These are phyloP conservation scores for Naumovozyma baii DNA, from an alignment of 805 yeast species.

Conservation along the genomic window DNA sequence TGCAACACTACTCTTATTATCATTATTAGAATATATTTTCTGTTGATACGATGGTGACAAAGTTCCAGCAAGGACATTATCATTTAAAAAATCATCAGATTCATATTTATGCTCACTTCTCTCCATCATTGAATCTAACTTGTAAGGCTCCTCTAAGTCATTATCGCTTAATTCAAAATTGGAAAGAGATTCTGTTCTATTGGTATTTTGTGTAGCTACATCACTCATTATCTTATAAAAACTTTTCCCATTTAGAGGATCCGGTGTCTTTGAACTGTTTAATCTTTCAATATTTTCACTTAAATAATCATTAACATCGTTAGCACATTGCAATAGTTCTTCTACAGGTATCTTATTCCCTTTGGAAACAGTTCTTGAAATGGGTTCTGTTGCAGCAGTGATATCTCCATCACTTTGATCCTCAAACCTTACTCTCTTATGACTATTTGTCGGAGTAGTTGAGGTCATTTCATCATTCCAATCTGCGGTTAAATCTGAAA, in stretches of 20 bases:
- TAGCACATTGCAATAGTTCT: conserved; percentile 19
- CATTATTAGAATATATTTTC: not conserved
- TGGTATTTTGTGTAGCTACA: conserved; percentile 12
- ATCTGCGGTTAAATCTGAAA: conserved; percentile 15
- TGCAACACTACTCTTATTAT: not conserved
- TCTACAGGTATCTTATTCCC: conserved; percentile 11
- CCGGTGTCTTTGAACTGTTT: conserved; percentile 6
- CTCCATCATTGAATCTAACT: conserved; percentile 3
- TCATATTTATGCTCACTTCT: not conserved
- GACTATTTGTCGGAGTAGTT: conserved; percentile 2
- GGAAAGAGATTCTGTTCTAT: conserved; percentile 21
- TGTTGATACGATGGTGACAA: not conserved
- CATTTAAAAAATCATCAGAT: not conserved
- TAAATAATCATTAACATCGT: conserved; percentile 11
- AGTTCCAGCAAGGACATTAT: not conserved
- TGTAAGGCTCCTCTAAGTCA: conserved; percentile 9
- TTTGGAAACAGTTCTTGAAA: not conserved
- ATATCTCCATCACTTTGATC: conserved; percentile 3
- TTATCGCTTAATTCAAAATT: conserved; percentile 25
- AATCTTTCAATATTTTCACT: conserved; percentile 14
- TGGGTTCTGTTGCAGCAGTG: not conserved
- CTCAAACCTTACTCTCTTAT: conserved; percentile 12
- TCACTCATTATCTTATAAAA: conserved; percentile 11
- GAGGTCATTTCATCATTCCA: conserved; percentile 1
- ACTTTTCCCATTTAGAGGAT: conserved; percentile 4